These are phyloP conservation scores for Pelargonium fulgidum DNA, from an alignment of 441 rosid species.

Conservation along the genomic window DNA sequence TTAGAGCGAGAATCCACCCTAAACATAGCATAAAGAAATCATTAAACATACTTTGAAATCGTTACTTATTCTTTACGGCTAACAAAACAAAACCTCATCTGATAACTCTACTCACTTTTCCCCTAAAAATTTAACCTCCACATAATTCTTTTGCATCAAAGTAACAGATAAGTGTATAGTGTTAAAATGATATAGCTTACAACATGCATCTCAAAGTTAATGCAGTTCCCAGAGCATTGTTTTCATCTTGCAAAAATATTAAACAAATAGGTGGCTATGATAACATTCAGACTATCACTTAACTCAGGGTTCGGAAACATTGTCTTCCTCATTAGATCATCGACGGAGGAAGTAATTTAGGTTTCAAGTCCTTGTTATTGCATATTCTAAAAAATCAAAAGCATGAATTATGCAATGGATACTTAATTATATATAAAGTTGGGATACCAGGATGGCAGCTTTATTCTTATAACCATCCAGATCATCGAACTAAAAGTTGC, in stretches of 20 bases:
- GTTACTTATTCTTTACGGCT: not conserved
- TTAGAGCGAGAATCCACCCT: slow-evolving; percentile 83
- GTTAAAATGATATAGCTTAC: not conserved
- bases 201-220: slow-evolving; percentile 4
- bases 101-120: not conserved
- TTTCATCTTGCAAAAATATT: not conserved
- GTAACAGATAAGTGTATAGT: too few relatives aligned
- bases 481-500: not conserved
- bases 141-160: too few relatives aligned
- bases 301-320: too few relatives aligned
- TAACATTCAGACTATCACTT: too few relatives aligned
- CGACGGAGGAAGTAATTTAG: too few relatives aligned
- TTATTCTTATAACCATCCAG: not conserved
- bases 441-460: slow-evolving; percentile 1
- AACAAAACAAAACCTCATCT: not conserved
- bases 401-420: not conserved
- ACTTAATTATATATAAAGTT: not conserved
- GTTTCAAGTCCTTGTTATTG: not conserved
- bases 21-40: slow-evolving; percentile 15
- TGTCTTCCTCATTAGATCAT: too few relatives aligned
- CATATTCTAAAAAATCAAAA: not conserved
- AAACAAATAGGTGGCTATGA: not conserved
- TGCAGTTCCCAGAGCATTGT: not conserved
- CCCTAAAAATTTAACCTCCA: not conserved
- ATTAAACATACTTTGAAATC: slow-evolving; percentile 4